Evolutionary conservation across 352 stramenopile genomes (phyloP).

Genomic region (Phytophthora chlamydospora): DNA sequence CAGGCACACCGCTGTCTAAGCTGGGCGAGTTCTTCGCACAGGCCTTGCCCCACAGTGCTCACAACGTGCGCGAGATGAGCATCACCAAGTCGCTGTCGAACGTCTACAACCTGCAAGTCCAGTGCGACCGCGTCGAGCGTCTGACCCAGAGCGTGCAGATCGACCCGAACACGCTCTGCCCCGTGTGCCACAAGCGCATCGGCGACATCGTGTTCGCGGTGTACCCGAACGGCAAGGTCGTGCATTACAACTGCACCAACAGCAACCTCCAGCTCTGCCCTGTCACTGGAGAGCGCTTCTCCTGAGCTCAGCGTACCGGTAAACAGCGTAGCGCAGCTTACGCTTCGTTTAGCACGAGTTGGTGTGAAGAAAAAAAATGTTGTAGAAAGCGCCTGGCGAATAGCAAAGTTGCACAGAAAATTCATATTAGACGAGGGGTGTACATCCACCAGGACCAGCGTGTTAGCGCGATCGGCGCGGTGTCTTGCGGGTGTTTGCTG

Average conservation of each 20-base stretch:
- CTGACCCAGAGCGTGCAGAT: slow-evolving; percentile 83
- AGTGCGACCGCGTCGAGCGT: slow-evolving; percentile 85
- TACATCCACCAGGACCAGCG: slow-evolving; percentile 8
- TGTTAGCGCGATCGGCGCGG: slow-evolving; percentile 22
- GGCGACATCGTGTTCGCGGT: slow-evolving; percentile 90
- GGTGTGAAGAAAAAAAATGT: slow-evolving; percentile 29
- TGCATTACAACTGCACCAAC: slow-evolving; percentile 91
- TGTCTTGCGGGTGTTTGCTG: slow-evolving; percentile 14
- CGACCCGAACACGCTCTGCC: slow-evolving; percentile 78
- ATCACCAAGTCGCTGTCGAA: slow-evolving; percentile 87
- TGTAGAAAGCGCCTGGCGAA: slow-evolving; percentile 23
- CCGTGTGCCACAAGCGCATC: slow-evolving; percentile 87
- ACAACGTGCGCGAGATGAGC: slow-evolving; percentile 83
- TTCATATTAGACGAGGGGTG: slow-evolving; percentile 34
- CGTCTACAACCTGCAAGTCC: slow-evolving; percentile 91
- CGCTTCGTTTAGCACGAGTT: slow-evolving; percentile 28
- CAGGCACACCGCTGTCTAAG: slow-evolving; percentile 77
- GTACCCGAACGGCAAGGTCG: slow-evolving; percentile 85
- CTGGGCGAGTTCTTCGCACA: slow-evolving; percentile 88
- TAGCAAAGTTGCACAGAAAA: slow-evolving; percentile 29
- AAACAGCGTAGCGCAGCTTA: slow-evolving; percentile 2
- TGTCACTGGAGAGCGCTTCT: slow-evolving; percentile 83
- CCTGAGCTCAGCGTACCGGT: slow-evolving; percentile 33
- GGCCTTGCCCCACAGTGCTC: slow-evolving; percentile 75
- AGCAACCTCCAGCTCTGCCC: slow-evolving; percentile 82